These are phyloP conservation scores for Glaciozyma martinii DNA, from an alignment of 768 basidiomycete genomes.

Conservation along the genomic window DNA sequence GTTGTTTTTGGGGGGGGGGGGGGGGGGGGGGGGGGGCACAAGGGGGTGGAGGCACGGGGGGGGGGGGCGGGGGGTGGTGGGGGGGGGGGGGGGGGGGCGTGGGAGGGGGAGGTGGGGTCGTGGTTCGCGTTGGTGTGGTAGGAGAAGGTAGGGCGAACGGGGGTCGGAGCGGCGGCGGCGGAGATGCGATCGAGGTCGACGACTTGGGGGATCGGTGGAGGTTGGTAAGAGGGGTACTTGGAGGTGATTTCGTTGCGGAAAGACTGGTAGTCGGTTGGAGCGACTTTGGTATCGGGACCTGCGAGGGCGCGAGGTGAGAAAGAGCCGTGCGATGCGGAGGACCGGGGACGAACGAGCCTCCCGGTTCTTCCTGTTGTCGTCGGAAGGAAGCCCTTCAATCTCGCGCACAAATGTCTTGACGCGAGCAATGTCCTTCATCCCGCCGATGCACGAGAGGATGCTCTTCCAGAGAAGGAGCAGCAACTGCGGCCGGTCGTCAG, in stretches of 20 bases:
- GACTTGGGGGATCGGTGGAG: conserved; percentile 42
- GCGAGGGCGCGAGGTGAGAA: conserved; percentile 38
- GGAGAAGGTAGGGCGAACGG: conserved; percentile 50
- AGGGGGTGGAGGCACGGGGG: conserved; percentile 25
- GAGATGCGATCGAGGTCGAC: conserved; percentile 51
- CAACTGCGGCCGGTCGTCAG: conserved; percentile 47
- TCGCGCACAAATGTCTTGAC: conserved; percentile 80
- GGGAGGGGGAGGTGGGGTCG: conserved; percentile 45
- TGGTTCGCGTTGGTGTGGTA: conserved; percentile 29
- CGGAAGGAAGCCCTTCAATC: conserved; percentile 59
- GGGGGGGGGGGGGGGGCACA: conserved; percentile 52
- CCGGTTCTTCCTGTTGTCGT: conserved; percentile 7
- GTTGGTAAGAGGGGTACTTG: conserved; percentile 89
- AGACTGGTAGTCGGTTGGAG: conserved; percentile 77
- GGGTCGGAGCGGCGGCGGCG: conserved; percentile 85
- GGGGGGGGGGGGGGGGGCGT: conserved; percentile 67
- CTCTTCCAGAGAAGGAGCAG: conserved; percentile 92
- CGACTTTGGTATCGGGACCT: conserved; percentile 56
- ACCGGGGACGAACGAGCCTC: conserved; percentile 4
- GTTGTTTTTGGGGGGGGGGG: conserved; percentile 66
- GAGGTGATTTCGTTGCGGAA: conserved; percentile 85
- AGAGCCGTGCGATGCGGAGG: neutral
- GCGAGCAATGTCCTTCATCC: conserved; percentile 71
- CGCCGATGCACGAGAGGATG: conserved; percentile 82
- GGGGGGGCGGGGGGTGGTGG: conserved; percentile 16